Base-by-base conservation (phyloP, 2,329 filamentous ascomycete genomes). In the Epichloe gansuensis region DNA sequence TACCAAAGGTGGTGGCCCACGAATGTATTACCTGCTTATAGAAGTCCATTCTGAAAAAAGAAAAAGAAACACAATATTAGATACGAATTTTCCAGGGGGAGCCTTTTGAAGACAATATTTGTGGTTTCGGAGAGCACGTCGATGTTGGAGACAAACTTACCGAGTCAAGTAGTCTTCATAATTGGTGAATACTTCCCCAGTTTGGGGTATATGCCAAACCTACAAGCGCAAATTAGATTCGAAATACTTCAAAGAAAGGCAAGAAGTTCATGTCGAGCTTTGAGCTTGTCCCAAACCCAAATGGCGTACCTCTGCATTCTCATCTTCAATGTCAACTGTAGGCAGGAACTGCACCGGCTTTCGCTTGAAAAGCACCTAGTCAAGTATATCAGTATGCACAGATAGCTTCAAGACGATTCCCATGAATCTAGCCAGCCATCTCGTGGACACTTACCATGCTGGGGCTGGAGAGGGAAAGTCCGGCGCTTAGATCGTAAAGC, bases 131-230 rank as follows among this genome's bases (percentile, higher is more conserved):
- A n/a, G 23, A 21, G 50, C 11, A 11, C 7, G 12, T 34, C 4
- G 15, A 38, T 46, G 42, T 34, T 37, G 12, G 5, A 31, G 34
- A 23, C 35, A 46, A 39, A 37, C 84, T 67, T 75, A 91, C 88
- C 91, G 82, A 61, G 80, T 78, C 38, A 96, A 72, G 69, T 95
- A 98, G 43, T 85, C 82, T 63, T 96, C 91, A 67, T 97, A 97
- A 49, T 84, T 85, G 21, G 78, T 75, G 65, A 97, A 98, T 53
- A 96, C 76, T 71, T 98, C 93, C 44, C 86, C 88, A 13, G 93
- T 97, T 68, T 91, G 83, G 53, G 83, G 77, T 57, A 98, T 95
- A 58, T 89, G 81, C 88, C 90, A 98, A 53, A 97, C 83, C 91
- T 96, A 65, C 47, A 53, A 60, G 41, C 28, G 43, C n/a, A 12